phyloP scores from a whole-genome alignment of 1,139 yeast species.

The Wickerhamomyces sp. region DNA sequence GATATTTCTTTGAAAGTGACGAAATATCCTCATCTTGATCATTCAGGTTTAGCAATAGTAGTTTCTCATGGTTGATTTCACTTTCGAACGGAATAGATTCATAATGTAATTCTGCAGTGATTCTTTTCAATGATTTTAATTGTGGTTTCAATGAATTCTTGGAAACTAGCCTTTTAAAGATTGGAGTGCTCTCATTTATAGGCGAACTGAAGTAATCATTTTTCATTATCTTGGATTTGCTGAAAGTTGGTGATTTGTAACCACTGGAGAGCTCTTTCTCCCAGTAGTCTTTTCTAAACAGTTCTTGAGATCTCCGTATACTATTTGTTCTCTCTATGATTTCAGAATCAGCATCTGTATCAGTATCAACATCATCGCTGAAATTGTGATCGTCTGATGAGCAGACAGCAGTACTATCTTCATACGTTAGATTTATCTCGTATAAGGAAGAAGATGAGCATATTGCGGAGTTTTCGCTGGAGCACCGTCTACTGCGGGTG shows the following conservation, averaged over 20 bases:
- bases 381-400: slow-evolving; percentile 3
- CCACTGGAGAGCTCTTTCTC: slow-evolving; percentile 6
- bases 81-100: slow-evolving; percentile 20
- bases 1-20: slow-evolving; percentile 3
- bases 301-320: slow-evolving; percentile 12
- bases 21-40: slow-evolving; percentile 12
- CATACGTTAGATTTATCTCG: slow-evolving; percentile 13
- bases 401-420: slow-evolving; percentile 1
- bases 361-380: slow-evolving; percentile 12
- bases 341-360: slow-evolving; percentile 10
- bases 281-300: slow-evolving; percentile 14
- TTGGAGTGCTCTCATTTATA: slow-evolving; percentile 19
- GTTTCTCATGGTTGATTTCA: slow-evolving; percentile 23
- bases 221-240: background rate
- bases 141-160: slow-evolving; percentile 22
- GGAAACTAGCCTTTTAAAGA: slow-evolving; percentile 21
- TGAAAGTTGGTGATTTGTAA: slow-evolving; percentile 16
- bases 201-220: slow-evolving; percentile 14
- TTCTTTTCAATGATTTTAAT: slow-evolving; percentile 21
- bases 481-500: background rate
- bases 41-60: slow-evolving; percentile 19
- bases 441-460: slow-evolving; percentile 22
- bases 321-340: background rate
- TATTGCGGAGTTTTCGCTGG: background rate
- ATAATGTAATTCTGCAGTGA: slow-evolving; percentile 19